Conservation (phyloP, 2,329 filamentous ascomycete genomes). For the Colletotrichum plurivorum region DNA sequence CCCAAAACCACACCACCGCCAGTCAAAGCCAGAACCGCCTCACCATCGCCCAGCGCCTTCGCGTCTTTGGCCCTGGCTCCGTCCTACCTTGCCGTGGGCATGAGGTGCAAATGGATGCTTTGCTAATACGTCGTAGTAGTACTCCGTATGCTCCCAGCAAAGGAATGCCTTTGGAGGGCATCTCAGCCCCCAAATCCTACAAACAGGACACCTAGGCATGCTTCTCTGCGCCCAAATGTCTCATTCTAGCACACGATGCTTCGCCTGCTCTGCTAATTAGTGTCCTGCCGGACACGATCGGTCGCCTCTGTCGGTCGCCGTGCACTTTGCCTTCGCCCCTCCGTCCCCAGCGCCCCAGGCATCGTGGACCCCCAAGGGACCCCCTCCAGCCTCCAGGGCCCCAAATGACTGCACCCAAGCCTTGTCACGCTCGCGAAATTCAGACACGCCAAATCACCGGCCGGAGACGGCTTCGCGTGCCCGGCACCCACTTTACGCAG, state of each 20-base stretch:
- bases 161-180: background rate
- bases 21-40: slow-evolving; percentile 22
- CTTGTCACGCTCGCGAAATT: slow-evolving; percentile 37
- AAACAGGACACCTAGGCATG: background rate
- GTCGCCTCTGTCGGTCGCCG: background rate
- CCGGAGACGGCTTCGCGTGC: slow-evolving; percentile 24
- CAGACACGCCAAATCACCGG: slow-evolving; percentile 32
- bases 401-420: slow-evolving; percentile 27
- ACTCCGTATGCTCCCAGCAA: background rate
- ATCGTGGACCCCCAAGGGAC: background rate
- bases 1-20: slow-evolving; percentile 24
- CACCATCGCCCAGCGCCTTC: slow-evolving; percentile 13
- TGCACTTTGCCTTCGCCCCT: background rate
- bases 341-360: slow-evolving; percentile 7
- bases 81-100: background rate
- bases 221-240: slow-evolving; percentile 4
- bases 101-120: no score
- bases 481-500: slow-evolving; percentile 38
- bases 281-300: background rate
- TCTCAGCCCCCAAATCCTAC: background rate
- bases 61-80: slow-evolving; percentile 1
- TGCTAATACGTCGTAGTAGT: no score
- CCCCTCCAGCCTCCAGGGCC: background rate
- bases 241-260: background rate
- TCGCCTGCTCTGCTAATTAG: background rate